Conservation (phyloP, 352 stramenopile species). For the Pythium vanterpoolii region DNA sequence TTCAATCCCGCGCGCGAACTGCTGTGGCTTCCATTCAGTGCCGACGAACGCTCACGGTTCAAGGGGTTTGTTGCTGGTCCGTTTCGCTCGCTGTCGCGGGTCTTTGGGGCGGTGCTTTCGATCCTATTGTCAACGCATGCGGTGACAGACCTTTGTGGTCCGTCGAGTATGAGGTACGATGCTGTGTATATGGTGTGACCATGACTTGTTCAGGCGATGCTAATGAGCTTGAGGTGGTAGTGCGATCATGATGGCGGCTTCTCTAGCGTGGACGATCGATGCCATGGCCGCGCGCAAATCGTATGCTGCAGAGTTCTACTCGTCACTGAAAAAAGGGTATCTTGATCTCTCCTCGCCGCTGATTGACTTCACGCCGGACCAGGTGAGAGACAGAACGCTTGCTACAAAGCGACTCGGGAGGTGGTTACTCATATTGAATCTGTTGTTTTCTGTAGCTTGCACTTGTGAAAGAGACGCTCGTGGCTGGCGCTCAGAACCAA, state of each 20-base stretch:
- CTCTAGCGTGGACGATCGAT: constrained; percentile 63
- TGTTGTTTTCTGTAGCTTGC: constrained; percentile 38
- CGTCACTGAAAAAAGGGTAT: constrained; percentile 78
- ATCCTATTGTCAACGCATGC: constrained; percentile 61
- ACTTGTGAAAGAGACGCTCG: constrained; percentile 77
- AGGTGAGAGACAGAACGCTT: constrained; percentile 35
- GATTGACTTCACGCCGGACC: constrained; percentile 81
- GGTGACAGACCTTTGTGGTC: constrained; percentile 40
- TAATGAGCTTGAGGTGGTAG: constrained; percentile 25
- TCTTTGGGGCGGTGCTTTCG: constrained; percentile 69
- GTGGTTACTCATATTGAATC: not conserved
- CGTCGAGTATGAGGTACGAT: constrained; percentile 56
- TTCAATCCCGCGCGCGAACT: constrained; percentile 85
- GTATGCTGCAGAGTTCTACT: constrained; percentile 85
- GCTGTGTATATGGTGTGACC: too few species aligned
- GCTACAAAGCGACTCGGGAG: not conserved
- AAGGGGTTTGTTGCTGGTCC: constrained; percentile 79
- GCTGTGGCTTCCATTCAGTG: constrained; percentile 83
- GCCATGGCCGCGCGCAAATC: constrained; percentile 71
- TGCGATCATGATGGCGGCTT: constrained; percentile 56
- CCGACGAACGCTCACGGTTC: constrained; percentile 59
- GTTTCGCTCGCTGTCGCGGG: constrained; percentile 75
- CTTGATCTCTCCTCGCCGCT: constrained; percentile 75
- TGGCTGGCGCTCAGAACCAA: constrained; percentile 75
- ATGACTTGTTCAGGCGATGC: not conserved